Conservation (phyloP, 208 protist genomes). For the Angomonas ambiguus region DNA sequence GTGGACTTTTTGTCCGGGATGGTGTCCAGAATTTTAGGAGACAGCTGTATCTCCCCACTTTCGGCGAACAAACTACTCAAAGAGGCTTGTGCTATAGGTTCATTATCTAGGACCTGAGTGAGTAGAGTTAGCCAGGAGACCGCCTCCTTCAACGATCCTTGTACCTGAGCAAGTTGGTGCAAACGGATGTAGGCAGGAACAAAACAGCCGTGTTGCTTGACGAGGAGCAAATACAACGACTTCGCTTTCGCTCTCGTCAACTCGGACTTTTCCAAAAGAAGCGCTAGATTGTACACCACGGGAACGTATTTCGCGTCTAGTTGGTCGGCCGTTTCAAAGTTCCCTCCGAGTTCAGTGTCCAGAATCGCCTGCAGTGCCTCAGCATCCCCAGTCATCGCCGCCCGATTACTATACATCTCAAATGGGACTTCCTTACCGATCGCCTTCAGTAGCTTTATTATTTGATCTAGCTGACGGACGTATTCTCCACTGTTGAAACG, state of each 20-base stretch:
- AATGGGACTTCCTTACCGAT: constrained; percentile 31
- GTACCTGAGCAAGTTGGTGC: constrained; percentile 48
- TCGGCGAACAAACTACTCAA: constrained; percentile 63
- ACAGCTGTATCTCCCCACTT: constrained; percentile 27
- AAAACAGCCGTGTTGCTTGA: constrained; percentile 75
- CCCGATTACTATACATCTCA: constrained; percentile 66
- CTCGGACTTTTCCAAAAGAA: constrained; percentile 55
- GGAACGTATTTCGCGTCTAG: constrained; percentile 53
- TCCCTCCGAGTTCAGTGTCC: constrained; percentile 62
- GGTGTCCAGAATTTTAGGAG: constrained; percentile 41
- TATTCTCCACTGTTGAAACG: constrained; percentile 57
- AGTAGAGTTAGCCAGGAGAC: constrained; percentile 79
- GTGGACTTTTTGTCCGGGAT: constrained; percentile 28
- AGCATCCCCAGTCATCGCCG: constrained; percentile 40
- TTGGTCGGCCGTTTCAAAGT: constrained; percentile 30
- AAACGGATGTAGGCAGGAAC: constrained; percentile 68
- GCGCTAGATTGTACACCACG: constrained; percentile 75
- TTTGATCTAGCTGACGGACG: constrained; percentile 28
- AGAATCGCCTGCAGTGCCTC: constrained; percentile 66
- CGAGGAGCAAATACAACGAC: constrained; percentile 73
- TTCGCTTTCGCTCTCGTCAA: constrained; percentile 21
- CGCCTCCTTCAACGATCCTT: constrained; percentile 50
- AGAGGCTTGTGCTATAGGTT: constrained; percentile 45
- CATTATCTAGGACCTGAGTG: constrained; percentile 52
- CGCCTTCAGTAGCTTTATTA: constrained; percentile 43